Base-by-base conservation (phyloP, 2,329 filamentous ascomycete species). In the Byssochlamys sp. region DNA sequence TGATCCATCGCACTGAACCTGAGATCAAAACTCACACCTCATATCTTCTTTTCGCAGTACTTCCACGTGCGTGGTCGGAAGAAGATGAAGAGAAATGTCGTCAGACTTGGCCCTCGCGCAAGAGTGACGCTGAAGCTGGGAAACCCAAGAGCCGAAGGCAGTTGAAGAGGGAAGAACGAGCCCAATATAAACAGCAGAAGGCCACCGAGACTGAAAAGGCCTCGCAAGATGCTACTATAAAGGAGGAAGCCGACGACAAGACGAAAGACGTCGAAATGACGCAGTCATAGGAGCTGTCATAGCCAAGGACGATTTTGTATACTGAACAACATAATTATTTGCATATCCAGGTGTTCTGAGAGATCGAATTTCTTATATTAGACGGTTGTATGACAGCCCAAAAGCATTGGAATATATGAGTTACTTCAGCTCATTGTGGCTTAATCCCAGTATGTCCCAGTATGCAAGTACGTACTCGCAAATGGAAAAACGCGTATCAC, bases 21-120 rank as follows among this genome's bases (percentile, higher is more conserved):
- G 94, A 99, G 67, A 77, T 97, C 59, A 96, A 96, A 80, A 94
- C 89, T 6, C 94, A 99, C 73, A 99, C 94, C 0, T 94, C 89
- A n/a, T 99, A 99, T 71, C 81, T 99, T 3, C 88, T 95, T 3
- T 99, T 99, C 76, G 94, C 94, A 0, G 78, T 94, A 2, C 75
- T 99, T 59, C 92, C 94, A n/a, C 81, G 85, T 50, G 86, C 89
- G 61, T 99, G 94, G 94, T 86, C 79, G 0, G 86, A 84, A 35
- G 88, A 88, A 59, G 90, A 96, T 63, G 94, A 99, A 74, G 81
- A 81, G 31, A 80, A 80, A 29, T 85, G 86, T 54, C 75, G 81
- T 62, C 78, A 81, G 55, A 83, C 80, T 61, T 90, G 85, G 82
- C 84, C 85, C 0, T 82, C 83, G 19, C 83, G 83, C 62, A 77